Evolutionary conservation across 2,329 filamentous ascomycete species (phyloP).

Genomic region (Sarocladiaceae sp.): DNA sequence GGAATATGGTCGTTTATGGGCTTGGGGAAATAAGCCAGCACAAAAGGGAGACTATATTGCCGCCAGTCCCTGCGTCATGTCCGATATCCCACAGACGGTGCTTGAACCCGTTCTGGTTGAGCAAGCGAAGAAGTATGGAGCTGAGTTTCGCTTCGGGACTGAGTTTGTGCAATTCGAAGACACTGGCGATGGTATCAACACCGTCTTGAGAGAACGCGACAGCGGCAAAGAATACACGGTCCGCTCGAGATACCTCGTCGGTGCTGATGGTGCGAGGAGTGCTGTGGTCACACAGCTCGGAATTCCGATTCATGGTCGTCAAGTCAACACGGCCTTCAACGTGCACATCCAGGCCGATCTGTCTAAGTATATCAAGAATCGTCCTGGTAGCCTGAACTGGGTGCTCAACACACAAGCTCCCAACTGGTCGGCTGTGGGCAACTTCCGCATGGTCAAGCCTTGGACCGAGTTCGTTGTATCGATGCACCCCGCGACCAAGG

Average conservation of each 20-base stretch:
- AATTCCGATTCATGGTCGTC: conserved; percentile 38
- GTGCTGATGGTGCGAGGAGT: conserved; percentile 44
- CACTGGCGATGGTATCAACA: conserved; percentile 19
- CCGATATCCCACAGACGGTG: conserved; percentile 39
- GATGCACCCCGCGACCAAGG: no score
- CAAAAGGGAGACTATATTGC: conserved; percentile 37
- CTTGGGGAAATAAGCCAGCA: conserved; percentile 45
- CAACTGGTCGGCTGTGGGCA: conserved; percentile 43
- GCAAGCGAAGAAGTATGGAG: conserved; percentile 30
- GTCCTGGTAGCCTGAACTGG: conserved; percentile 58
- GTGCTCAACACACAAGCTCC: conserved; percentile 48
- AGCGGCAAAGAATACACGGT: conserved; percentile 35
- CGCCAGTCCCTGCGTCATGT: conserved; percentile 35
- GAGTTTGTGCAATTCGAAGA: conserved; percentile 24
- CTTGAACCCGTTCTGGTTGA: conserved; percentile 37
- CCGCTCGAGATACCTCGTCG: conserved; percentile 49
- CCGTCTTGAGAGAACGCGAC: conserved; percentile 30
- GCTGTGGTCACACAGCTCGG: conserved; percentile 31
- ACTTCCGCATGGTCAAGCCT: conserved; percentile 57
- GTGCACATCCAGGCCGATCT: conserved; percentile 43
- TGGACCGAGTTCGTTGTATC: conserved; percentile 64
- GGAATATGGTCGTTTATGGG: conserved; percentile 45
- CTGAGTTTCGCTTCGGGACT: conserved; percentile 32
- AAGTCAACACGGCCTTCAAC: conserved; percentile 33
- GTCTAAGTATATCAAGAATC: conserved; percentile 39